Evolutionary conservation across 2,329 filamentous ascomycete species (phyloP).

Genomic region (Drechslerella coelobrocha): DNA sequence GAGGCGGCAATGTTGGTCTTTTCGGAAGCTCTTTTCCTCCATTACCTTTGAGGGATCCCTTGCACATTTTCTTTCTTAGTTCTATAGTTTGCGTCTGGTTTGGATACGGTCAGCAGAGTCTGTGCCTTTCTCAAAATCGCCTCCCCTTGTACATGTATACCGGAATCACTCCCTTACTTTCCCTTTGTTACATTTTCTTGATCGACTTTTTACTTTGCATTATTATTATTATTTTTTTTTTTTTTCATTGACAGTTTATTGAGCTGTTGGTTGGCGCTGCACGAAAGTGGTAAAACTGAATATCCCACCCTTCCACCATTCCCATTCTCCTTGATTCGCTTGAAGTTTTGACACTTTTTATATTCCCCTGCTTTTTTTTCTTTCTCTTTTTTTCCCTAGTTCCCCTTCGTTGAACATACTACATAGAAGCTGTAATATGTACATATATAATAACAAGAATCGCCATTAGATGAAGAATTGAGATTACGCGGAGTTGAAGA

Average conservation of each 20-base stretch:
- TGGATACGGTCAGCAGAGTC: not conserved
- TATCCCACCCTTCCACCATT: no score
- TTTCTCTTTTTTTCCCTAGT: conserved; percentile 8
- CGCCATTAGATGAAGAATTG: not conserved
- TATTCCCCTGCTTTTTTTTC: conserved; percentile 12
- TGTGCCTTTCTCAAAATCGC: not conserved
- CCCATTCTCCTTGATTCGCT: no score
- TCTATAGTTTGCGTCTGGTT: not conserved
- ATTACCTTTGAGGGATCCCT: conserved; percentile 7
- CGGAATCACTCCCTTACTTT: no score
- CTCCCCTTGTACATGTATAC: not conserved
- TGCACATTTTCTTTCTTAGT: not conserved
- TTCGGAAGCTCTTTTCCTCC: conserved; percentile 38
- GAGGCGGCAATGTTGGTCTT: conserved; percentile 37
- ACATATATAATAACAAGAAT: conserved; percentile 29
- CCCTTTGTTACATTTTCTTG: conserved; percentile 40
- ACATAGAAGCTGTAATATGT: conserved; percentile 42
- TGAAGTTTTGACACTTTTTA: conserved; percentile 13
- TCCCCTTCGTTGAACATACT: conserved; percentile 27
- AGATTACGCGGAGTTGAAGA: not conserved
- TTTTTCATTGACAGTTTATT: conserved; percentile 11
- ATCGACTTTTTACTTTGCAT: conserved; percentile 15
- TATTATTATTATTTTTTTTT: conserved; percentile 12
- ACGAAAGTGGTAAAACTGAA: no score
- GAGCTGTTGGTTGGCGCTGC: no score